Conservation (phyloP, 192 early-diverging fungal genomes). For the Coemansia sp. region DNA sequence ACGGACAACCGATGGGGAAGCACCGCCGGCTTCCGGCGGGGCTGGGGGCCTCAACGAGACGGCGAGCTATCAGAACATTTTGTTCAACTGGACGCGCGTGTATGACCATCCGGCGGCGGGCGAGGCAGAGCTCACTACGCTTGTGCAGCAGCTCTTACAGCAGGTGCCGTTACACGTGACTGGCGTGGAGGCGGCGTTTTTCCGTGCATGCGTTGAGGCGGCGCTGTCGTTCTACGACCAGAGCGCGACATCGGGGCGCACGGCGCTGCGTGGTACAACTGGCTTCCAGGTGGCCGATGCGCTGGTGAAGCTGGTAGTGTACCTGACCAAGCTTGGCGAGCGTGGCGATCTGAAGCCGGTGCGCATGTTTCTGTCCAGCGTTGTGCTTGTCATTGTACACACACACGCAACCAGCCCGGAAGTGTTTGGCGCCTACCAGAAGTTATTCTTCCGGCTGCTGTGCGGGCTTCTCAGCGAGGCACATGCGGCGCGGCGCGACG, state of each 20-base stretch:
- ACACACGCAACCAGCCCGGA: constrained; percentile 76
- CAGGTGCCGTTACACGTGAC: constrained; percentile 76
- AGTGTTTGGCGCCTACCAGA: constrained; percentile 74
- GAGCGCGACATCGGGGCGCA: constrained; percentile 35
- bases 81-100: constrained; percentile 53
- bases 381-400: constrained; percentile 81
- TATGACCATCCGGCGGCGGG: constrained; percentile 49
- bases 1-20: neutral
- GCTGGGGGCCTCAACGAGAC: constrained; percentile 25
- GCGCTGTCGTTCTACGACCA: constrained; percentile 76
- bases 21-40: neutral
- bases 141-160: constrained; percentile 66
- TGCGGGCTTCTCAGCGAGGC: constrained; percentile 81
- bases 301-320: constrained; percentile 83
- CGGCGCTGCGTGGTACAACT: constrained; percentile 17
- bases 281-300: constrained; percentile 90
- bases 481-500: constrained; percentile 25
- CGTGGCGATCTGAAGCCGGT: constrained; percentile 63
- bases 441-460: constrained; percentile 87
- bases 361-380: constrained; percentile 82
- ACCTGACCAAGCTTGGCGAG: constrained; percentile 72
- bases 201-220: constrained; percentile 84
- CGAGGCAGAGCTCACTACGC: constrained; percentile 44
- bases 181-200: constrained; percentile 81
- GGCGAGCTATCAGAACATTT: constrained; percentile 50